Evolutionary conservation across 1,284 basidiomycete species (phyloP).

Genomic region (Melampsora abietis-canadensis): DNA sequence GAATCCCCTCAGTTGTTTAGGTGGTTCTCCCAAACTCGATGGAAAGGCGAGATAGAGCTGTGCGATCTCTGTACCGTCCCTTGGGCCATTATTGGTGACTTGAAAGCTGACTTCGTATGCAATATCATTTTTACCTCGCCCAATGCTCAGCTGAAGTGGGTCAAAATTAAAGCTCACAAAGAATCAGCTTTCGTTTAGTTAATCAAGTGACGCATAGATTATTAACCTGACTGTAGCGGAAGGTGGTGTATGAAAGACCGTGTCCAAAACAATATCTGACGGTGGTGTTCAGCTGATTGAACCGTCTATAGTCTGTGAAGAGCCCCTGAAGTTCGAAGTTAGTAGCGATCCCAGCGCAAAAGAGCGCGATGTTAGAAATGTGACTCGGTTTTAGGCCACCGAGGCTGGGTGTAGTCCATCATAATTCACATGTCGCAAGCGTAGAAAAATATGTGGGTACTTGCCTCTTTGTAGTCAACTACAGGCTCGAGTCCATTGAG

Average conservation of each 20-base stretch:
- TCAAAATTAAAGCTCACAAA: background rate
- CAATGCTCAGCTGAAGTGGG: background rate
- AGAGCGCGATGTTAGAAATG: background rate
- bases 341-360: slow-evolving; percentile 50
- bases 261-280: slow-evolving; percentile 19
- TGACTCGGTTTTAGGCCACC: too few relatives aligned
- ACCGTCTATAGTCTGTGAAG: slow-evolving; percentile 22
- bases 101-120: slow-evolving; percentile 54
- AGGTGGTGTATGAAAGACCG: slow-evolving; percentile 42
- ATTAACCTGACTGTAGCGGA: slow-evolving; percentile 14
- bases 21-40: slow-evolving; percentile 37
- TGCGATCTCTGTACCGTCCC: slow-evolving; percentile 55
- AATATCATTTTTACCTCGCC: slow-evolving; percentile 18
- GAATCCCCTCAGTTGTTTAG: slow-evolving; percentile 49
- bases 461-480: slow-evolving; percentile 48
- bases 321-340: slow-evolving; percentile 26
- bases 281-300: slow-evolving; percentile 13
- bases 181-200: too few relatives aligned
- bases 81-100: slow-evolving; percentile 56
- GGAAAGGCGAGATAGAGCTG: slow-evolving; percentile 49
- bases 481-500: background rate
- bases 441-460: slow-evolving; percentile 53
- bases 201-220: too few relatives aligned
- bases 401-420: background rate
- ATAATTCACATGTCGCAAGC: slow-evolving; percentile 22